Conservation (phyloP, 192 early-diverging fungal genomes). For the Coemansia nantahalensis region DNA sequence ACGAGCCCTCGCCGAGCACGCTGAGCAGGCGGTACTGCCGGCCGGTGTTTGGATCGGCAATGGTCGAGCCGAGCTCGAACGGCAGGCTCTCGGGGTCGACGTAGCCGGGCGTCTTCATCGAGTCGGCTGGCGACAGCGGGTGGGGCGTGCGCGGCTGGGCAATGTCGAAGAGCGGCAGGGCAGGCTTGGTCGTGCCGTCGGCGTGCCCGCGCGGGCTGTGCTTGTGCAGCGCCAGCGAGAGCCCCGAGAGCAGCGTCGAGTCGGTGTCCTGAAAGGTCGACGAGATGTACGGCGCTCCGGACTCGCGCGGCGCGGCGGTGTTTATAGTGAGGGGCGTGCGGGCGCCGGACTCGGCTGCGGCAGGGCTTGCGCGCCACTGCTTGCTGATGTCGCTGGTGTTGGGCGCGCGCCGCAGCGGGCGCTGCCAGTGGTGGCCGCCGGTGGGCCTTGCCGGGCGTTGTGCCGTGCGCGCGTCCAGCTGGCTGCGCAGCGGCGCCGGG, state of each 20-base stretch:
- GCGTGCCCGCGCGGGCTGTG: slow-evolving; percentile 12
- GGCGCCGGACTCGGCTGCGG: slow-evolving; percentile 3
- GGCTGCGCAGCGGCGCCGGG: slow-evolving; percentile 26
- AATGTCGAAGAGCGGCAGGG: slow-evolving; percentile 26
- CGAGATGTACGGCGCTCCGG: slow-evolving; percentile 19
- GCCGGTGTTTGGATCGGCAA: slow-evolving; percentile 44
- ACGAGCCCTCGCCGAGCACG: slow-evolving; percentile 71
- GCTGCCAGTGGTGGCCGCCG: slow-evolving; percentile 34
- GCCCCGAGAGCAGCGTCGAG: slow-evolving; percentile 38
- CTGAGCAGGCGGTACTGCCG: slow-evolving; percentile 47
- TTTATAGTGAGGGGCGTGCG: slow-evolving; percentile 11
- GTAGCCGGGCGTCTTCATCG: slow-evolving; percentile 52
- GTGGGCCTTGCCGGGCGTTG: slow-evolving; percentile 30
- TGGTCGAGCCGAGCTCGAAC: slow-evolving; percentile 48
- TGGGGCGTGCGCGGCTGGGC: slow-evolving; percentile 46
- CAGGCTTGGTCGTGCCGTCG: slow-evolving; percentile 8
- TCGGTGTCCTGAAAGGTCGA: slow-evolving; percentile 50
- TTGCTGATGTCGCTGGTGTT: slow-evolving; percentile 47
- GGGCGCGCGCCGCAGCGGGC: slow-evolving; percentile 38
- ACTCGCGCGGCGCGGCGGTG: slow-evolving; percentile 21
- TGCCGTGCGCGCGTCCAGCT: slow-evolving; percentile 35
- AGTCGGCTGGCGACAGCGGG: slow-evolving; percentile 45
- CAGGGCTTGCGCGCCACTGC: slow-evolving; percentile 44
- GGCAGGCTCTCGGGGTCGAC: slow-evolving; percentile 49
- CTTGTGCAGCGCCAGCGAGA: slow-evolving; percentile 51